Evolutionary conservation across 768 basidiomycete genomes (phyloP).

Genomic region (Asterophora parasitica): DNA sequence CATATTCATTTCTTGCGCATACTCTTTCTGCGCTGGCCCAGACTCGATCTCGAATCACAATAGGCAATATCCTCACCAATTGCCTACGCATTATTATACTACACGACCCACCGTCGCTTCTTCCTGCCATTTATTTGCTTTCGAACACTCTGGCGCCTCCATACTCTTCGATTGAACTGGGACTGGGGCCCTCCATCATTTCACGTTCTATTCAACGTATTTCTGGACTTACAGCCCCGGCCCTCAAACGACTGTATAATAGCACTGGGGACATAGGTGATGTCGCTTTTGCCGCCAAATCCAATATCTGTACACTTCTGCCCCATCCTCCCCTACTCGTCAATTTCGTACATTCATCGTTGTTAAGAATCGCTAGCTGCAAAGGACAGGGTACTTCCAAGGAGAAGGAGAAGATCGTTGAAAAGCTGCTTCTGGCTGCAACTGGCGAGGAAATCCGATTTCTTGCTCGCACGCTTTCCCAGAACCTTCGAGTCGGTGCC

Average conservation of each 20-base stretch:
- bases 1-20: constrained; percentile 70
- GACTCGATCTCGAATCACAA: constrained; percentile 70
- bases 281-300: constrained; percentile 82
- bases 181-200: constrained; percentile 63
- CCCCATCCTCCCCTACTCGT: constrained; percentile 67
- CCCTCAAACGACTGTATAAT: constrained; percentile 64
- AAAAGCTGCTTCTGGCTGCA: constrained; percentile 78
- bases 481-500: constrained; percentile 83
- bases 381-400: constrained; percentile 76
- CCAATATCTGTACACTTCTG: constrained; percentile 66
- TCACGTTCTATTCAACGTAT: constrained; percentile 68
- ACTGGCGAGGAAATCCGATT: constrained; percentile 87
- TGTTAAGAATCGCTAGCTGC: constrained; percentile 61
- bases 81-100: constrained; percentile 62
- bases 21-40: constrained; percentile 54
- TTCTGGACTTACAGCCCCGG: constrained; percentile 55
- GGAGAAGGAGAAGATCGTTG: constrained; percentile 72
- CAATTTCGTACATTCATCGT: constrained; percentile 57
- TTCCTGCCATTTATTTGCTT: constrained; percentile 75
- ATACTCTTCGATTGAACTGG: constrained; percentile 67
- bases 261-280: constrained; percentile 81
- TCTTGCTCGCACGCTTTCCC: constrained; percentile 67
- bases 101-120: constrained; percentile 63
- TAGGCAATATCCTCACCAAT: constrained; percentile 69
- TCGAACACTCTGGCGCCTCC: constrained; percentile 78